Evolutionary conservation across 257 asterid genomes (phyloP).

Genomic region (Apocynum venetum): DNA sequence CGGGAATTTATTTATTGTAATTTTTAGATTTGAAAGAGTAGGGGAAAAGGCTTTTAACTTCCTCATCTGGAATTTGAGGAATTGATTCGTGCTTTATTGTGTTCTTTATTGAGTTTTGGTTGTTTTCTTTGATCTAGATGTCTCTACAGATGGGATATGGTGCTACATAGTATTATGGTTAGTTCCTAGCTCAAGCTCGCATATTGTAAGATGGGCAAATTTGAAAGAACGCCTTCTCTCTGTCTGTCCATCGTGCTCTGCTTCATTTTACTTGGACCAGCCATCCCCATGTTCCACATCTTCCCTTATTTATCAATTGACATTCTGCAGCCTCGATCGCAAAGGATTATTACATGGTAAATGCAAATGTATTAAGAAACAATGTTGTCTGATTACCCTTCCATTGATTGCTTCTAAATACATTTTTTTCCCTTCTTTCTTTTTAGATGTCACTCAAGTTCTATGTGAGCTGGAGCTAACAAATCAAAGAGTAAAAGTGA

Average conservation of each 20-base stretch:
- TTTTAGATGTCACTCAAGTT: slow-evolving; percentile 63
- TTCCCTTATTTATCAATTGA: slow-evolving; percentile 57
- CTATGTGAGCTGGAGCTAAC: slow-evolving; percentile 65
- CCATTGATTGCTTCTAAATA: background rate
- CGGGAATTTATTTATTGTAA: background rate
- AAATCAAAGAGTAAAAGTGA: slow-evolving; percentile 77
- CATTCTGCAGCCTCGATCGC: slow-evolving; percentile 54
- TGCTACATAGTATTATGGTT: slow-evolving; percentile 73
- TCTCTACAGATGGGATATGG: slow-evolving; percentile 92
- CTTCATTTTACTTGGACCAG: slow-evolving; percentile 43
- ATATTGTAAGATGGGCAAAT: slow-evolving; percentile 53
- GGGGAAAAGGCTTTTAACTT: background rate
- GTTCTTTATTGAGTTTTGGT: slow-evolving; percentile 10
- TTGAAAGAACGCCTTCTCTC: slow-evolving; percentile 67
- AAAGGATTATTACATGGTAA: slow-evolving; percentile 77
- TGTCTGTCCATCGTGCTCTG: slow-evolving; percentile 53
- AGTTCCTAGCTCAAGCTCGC: slow-evolving; percentile 44
- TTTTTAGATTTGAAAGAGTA: background rate
- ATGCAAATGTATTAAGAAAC: background rate
- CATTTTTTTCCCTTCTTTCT: slow-evolving; percentile 9
- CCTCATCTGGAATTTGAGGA: background rate
- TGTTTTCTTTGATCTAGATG: slow-evolving; percentile 36
- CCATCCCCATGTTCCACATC: slow-evolving; percentile 30
- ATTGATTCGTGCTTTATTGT: background rate
- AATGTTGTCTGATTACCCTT: slow-evolving; percentile 1